Evolutionary conservation across 2,329 filamentous ascomycete species (phyloP).

Genomic region (Pezizomycotina sp.): DNA sequence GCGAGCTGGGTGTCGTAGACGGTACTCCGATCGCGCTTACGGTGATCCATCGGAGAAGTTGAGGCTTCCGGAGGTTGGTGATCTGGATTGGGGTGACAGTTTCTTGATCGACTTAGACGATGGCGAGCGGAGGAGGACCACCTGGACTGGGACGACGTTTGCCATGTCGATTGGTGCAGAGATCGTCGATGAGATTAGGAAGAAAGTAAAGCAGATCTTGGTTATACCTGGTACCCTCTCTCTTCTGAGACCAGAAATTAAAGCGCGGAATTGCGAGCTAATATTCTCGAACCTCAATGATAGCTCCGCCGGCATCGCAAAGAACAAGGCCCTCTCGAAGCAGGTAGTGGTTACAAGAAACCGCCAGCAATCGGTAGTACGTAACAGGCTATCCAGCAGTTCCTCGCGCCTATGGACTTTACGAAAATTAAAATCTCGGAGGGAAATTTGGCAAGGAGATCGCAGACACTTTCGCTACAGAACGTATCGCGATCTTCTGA

Average conservation of each 20-base stretch:
- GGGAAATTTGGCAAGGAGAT: constrained; percentile 86
- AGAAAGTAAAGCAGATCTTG: constrained; percentile 51
- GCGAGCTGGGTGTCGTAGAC: constrained; percentile 42
- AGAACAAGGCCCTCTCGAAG: constrained; percentile 92
- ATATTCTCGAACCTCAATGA: not conserved
- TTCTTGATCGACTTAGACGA: constrained; percentile 46
- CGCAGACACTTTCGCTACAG: constrained; percentile 62
- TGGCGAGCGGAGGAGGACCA: constrained; percentile 62
- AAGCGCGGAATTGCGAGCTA: not conserved
- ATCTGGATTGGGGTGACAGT: constrained; percentile 20
- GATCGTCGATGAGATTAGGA: constrained; percentile 62
- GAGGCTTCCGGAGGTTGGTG: constrained; percentile 32
- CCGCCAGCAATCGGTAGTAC: constrained; percentile 89
- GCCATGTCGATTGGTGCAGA: constrained; percentile 74
- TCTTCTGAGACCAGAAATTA: not conserved
- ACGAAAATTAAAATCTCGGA: constrained; percentile 89
- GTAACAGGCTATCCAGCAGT: constrained; percentile 64
- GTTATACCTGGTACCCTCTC: constrained; percentile 55
- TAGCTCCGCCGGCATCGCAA: constrained; percentile 62
- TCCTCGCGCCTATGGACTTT: constrained; percentile 73
- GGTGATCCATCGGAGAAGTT: constrained; percentile 49
- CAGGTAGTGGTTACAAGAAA: constrained; percentile 75
- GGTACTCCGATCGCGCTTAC: constrained; percentile 41
- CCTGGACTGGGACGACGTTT: constrained; percentile 83
- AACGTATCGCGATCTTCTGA: constrained; percentile 60